Conservation (phyloP, 257 asterid genomes). For the Agastache rugosa region DNA sequence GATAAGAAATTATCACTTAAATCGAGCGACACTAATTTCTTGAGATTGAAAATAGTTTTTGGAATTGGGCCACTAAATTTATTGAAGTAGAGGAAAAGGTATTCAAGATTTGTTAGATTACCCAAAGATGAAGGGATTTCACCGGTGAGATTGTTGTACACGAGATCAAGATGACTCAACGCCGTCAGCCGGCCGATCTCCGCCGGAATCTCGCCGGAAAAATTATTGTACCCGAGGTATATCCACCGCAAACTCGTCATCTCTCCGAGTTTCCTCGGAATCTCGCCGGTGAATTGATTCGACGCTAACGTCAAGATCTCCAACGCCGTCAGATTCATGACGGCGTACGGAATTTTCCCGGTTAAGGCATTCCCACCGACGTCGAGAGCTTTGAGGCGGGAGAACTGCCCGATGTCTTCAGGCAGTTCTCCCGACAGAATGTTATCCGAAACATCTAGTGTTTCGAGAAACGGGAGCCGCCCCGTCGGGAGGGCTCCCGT, state of each 20-base stretch:
- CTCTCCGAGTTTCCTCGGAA: slow-evolving; percentile 58
- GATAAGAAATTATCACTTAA: slow-evolving; percentile 73
- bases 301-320: slow-evolving; percentile 74
- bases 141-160: slow-evolving; percentile 77
- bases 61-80: slow-evolving; percentile 77
- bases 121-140: slow-evolving; percentile 80
- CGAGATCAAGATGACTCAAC: slow-evolving; percentile 75
- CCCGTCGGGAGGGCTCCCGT: slow-evolving; percentile 59
- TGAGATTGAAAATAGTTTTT: slow-evolving; percentile 51
- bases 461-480: slow-evolving; percentile 52
- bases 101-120: slow-evolving; percentile 67
- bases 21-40: slow-evolving; percentile 69
- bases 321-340: slow-evolving; percentile 58
- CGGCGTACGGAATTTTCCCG: slow-evolving; percentile 62
- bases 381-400: slow-evolving; percentile 65
- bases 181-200: slow-evolving; percentile 58
- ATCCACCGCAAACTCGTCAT: slow-evolving; percentile 64
- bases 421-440: slow-evolving; percentile 73
- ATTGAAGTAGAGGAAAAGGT: slow-evolving; percentile 73
- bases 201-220: slow-evolving; percentile 71
- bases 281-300: slow-evolving; percentile 67
- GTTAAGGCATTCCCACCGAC: slow-evolving; percentile 74
- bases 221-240: slow-evolving; percentile 82
- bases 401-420: slow-evolving; percentile 51
- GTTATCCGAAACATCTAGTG: slow-evolving; percentile 75